Base-by-base conservation (phyloP, 352 stramenopile species). In the Aphanomyces cochlioides region DNA sequence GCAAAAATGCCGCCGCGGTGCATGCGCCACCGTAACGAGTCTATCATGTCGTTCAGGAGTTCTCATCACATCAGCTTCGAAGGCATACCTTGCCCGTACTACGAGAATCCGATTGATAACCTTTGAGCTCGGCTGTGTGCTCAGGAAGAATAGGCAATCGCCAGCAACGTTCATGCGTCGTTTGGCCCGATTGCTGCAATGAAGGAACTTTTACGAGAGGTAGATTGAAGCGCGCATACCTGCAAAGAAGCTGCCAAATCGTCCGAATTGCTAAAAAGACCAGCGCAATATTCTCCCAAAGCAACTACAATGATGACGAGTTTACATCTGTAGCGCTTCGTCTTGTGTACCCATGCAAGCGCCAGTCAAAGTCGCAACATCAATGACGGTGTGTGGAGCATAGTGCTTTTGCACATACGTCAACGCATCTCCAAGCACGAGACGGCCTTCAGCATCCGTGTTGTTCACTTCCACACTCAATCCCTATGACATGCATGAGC, bases 351-450 rank as follows among this genome's bases (percentile, higher is more conserved):
- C 79, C 56, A 96, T 88, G 68, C 90, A 96, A 15, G 90, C 90
- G 41, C 90, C 90, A 28, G 93, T 98, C 36, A 98, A 82, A 47
- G 95, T 98, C 39, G 93, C 93, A 19, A 97, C 88, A 69, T 98
- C 93, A 64, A 98, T 91, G 60, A 98, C 75, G n/a, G 88, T 92
- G 74, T 97, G 87, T 7, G 91, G 87, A 50, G 88, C 89, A 81
- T 93, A 92, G 69, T 90, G 73, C 74, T 94, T 82, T 77, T 96
- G 82, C 66, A 96, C 78, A 73, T 93, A 96, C 63, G 90, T 92
- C 65, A 97, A 81, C 54, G 90, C 79, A 63, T 98, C 93, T 34
- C 80, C 92, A 38, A 98, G 81, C 63, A 97, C 90, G 37, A 98
- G 79, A 5, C 92, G 88, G 0, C 93, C 93, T 72, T 98, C 93